These are phyloP conservation scores for Fusarium caatingaense DNA, from an alignment of 2,329 filamentous ascomycete genomes.

Conservation along the genomic window DNA sequence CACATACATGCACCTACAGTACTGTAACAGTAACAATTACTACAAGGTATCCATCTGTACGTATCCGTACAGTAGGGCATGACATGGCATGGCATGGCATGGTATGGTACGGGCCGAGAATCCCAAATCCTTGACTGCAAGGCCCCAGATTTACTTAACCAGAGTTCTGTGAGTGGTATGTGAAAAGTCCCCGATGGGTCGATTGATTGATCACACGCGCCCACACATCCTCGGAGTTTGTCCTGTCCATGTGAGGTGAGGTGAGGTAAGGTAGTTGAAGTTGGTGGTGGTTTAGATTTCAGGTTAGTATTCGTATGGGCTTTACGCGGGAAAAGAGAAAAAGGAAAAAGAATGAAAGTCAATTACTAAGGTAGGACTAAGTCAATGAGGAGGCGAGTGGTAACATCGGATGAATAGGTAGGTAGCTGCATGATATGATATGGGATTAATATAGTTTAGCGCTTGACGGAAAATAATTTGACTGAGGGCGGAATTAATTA, in stretches of 20 bases:
- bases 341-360: neutral
- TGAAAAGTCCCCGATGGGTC: conserved; percentile 36
- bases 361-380: conserved; percentile 28
- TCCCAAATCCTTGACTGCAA: conserved; percentile 37
- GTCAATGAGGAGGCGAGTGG: conserved; percentile 26
- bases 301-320: conserved; percentile 9
- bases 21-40: neutral
- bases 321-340: neutral
- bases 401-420: conserved; percentile 37
- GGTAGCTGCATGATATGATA: conserved; percentile 17
- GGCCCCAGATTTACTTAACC: conserved; percentile 7
- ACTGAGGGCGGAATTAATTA: neutral
- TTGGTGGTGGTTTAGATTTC: conserved; percentile 1
- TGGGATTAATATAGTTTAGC: conserved; percentile 7
- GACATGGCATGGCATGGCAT: neutral
- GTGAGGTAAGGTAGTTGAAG: conserved; percentile 22
- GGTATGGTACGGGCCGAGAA: conserved; percentile 42
- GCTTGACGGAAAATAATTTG: conserved; percentile 16
- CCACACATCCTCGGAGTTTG: conserved; percentile 26
- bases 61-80: neutral
- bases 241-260: conserved; percentile 30
- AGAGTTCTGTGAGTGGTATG: conserved; percentile 34
- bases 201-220: conserved; percentile 42
- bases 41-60: neutral
- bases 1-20: neutral